Evolutionary conservation across 164 flowering plant genomes (phyloP).

Genomic region (Stephania cephalantha): DNA sequence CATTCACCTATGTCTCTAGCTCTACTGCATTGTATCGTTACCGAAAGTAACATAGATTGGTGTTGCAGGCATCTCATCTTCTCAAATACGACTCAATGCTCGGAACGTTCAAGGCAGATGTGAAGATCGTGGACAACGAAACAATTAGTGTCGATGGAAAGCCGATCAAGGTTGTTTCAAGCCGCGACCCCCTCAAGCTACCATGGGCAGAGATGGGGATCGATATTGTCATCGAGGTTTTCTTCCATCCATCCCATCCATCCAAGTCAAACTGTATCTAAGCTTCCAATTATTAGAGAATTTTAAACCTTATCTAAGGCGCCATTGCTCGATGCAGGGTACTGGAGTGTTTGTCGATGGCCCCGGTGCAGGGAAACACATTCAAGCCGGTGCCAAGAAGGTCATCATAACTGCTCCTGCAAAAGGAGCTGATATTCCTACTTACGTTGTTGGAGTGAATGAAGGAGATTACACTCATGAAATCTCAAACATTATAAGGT

Average conservation of each 20-base stretch:
- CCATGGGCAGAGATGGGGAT: constrained; percentile 98
- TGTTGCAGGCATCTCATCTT: constrained; percentile 81
- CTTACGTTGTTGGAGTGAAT: constrained; percentile 93
- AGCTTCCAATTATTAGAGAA: neutral
- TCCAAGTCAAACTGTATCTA: neutral
- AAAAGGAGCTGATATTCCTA: constrained; percentile 95
- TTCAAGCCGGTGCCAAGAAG: constrained; percentile 99
- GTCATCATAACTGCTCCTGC: constrained; percentile 98
- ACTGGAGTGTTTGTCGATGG: constrained; percentile 98
- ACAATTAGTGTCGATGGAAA: constrained; percentile 92
- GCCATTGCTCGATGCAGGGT: constrained; percentile 39
- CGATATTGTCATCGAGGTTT: constrained; percentile 96
- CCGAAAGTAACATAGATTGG: neutral
- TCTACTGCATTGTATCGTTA: neutral
- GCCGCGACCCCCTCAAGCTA: constrained; percentile 88
- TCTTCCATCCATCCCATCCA: neutral
- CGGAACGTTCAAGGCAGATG: constrained; percentile 93
- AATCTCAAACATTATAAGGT: constrained; percentile 81
- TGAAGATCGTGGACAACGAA: constrained; percentile 68
- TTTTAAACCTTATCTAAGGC: neutral
- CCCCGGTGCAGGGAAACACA: constrained; percentile 97
- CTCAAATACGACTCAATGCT: constrained; percentile 93
- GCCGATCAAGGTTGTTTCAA: constrained; percentile 85
- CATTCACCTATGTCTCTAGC: neutral
- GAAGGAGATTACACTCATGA: constrained; percentile 75